These are phyloP conservation scores for Groenewaldozyma auringiensis DNA, from an alignment of 1,139 yeast species.

Conservation along the genomic window DNA sequence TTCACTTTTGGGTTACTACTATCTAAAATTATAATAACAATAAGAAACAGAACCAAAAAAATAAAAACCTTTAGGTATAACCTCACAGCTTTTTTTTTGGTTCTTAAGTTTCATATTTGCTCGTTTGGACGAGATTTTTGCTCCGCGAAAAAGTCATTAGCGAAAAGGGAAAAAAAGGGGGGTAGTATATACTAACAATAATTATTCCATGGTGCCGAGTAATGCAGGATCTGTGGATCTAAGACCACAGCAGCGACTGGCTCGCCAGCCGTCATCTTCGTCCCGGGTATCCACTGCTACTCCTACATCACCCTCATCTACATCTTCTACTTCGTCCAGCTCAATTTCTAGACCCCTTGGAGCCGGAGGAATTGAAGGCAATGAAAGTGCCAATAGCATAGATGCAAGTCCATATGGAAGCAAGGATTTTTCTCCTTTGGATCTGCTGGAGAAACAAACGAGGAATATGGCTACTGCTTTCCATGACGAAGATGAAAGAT, in stretches of 20 bases:
- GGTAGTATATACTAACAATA: too few species aligned
- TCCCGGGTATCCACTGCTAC: not conserved
- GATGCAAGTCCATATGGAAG: not conserved
- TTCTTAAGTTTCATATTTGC: not conserved
- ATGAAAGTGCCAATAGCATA: not conserved
- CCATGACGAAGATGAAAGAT: conserved; percentile 8
- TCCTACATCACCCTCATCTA: not conserved
- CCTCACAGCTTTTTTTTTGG: conserved; percentile 9
- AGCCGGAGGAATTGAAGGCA: not conserved
- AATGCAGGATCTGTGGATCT: too few species aligned
- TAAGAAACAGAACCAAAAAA: too few species aligned
- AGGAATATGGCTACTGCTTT: conserved; percentile 23
- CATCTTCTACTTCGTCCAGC: not conserved
- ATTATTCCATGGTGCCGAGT: too few species aligned
- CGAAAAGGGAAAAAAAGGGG: too few species aligned
- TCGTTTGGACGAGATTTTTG: not conserved
- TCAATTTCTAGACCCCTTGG: not conserved
- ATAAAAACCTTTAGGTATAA: not conserved
- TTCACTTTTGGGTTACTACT: not conserved
- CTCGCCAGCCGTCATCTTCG: not conserved
- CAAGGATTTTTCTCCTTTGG: conserved; percentile 25
- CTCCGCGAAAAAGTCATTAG: too few species aligned
- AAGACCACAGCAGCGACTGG: not conserved
- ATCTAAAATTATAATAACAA: not conserved
- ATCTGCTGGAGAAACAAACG: conserved; percentile 25